These are phyloP conservation scores for Aspergillus fijiensis DNA, from an alignment of 2,329 filamentous ascomycete genomes.

Conservation along the genomic window DNA sequence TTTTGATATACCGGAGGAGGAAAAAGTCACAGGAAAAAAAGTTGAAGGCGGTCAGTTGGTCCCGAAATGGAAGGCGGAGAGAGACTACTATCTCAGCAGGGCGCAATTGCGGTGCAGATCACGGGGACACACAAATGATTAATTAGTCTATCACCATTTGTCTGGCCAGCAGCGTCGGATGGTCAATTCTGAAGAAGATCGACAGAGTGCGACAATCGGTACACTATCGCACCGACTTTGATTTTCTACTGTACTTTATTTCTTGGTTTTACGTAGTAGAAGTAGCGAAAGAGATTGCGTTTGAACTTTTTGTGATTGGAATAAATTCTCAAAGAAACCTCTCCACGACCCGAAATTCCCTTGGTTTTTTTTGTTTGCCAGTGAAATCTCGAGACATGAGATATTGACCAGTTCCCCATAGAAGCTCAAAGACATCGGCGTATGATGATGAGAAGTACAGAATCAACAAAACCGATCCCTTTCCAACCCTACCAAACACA, in stretches of 20 bases:
- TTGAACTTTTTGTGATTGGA: constrained; percentile 30
- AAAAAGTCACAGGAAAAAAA: constrained; percentile 23
- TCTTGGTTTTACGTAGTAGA: too few species aligned
- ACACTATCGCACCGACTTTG: too few species aligned
- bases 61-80: constrained; percentile 25
- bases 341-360: constrained; percentile 33
- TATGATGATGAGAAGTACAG: constrained; percentile 17
- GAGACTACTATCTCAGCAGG: too few species aligned
- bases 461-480: constrained; percentile 15
- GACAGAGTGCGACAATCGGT: too few species aligned
- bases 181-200: too few species aligned
- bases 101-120: background rate
- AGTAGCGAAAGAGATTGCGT: constrained; percentile 9
- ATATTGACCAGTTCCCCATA: constrained; percentile 40
- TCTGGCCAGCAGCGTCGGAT: too few species aligned
- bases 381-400: constrained; percentile 22
- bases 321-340: constrained; percentile 38
- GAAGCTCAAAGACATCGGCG: constrained; percentile 21
- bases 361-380: constrained; percentile 13
- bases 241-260: too few species aligned
- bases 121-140: background rate
- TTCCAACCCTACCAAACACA: constrained; percentile 41
- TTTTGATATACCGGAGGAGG: constrained; percentile 22
- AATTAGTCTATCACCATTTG: too few species aligned
- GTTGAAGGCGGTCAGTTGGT: constrained; percentile 27